Evolutionary conservation across 192 early-diverging fungal genomes (phyloP).

Genomic region (Podila epicladia): DNA sequence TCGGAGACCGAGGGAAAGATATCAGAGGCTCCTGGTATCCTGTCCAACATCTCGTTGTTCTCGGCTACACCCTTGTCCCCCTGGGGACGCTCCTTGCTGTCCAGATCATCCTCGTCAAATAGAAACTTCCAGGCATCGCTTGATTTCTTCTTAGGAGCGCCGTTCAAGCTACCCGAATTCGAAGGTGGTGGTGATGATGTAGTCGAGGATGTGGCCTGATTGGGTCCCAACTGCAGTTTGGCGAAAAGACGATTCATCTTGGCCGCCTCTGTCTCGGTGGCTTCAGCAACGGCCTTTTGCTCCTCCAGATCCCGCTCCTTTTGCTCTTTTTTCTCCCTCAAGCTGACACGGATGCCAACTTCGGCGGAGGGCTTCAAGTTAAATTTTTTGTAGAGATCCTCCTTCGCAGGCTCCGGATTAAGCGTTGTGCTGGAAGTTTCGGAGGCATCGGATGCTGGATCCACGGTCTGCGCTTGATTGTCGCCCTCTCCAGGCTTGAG

Average conservation of each 20-base stretch:
- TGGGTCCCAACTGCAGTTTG: slow-evolving; percentile 15
- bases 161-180: background rate
- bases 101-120: slow-evolving; percentile 46
- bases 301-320: slow-evolving; percentile 11
- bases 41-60: slow-evolving; percentile 23
- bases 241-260: slow-evolving; percentile 34
- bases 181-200: background rate
- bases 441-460: background rate
- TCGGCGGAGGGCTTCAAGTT: slow-evolving; percentile 38
- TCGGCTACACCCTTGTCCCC: background rate
- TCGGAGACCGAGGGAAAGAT: slow-evolving; percentile 28
- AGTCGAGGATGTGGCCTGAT: background rate
- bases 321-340: slow-evolving; percentile 12
- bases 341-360: slow-evolving; percentile 35
- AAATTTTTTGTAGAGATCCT: slow-evolving; percentile 40
- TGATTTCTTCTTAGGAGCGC: background rate
- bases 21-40: slow-evolving; percentile 33
- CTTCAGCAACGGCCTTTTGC: slow-evolving; percentile 2
- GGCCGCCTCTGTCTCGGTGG: slow-evolving; percentile 3
- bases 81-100: slow-evolving; percentile 4
- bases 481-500: background rate
- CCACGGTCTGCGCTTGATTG: background rate
- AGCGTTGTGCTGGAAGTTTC: background rate
- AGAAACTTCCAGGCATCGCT: slow-evolving; percentile 44
- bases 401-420: background rate